Percentiles rank a stretch among this genome's conserved stretches.
Evolutionary conservation across 169 alveolate genomes (phyloP).

Genomic region (Amoebophrya sp.): DNA sequence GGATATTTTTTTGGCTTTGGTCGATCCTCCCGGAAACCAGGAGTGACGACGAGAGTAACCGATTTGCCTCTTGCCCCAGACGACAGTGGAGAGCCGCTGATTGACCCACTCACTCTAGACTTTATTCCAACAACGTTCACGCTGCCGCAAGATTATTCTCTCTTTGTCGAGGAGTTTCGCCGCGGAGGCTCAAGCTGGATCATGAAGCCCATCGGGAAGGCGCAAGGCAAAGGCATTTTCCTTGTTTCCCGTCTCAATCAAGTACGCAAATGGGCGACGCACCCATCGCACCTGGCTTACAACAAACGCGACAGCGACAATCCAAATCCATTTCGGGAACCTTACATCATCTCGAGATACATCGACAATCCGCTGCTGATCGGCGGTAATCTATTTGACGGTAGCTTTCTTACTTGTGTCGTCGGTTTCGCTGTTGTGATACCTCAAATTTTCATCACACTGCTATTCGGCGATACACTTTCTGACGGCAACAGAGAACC

Average conservation of each 20-base stretch:
- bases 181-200: constrained; percentile 74
- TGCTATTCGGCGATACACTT: not conserved
- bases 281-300: constrained; percentile 63
- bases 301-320: constrained; percentile 26
- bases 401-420: not conserved
- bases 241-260: constrained; percentile 74
- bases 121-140: constrained; percentile 14
- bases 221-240: constrained; percentile 89
- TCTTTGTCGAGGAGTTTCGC: constrained; percentile 84
- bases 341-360: constrained; percentile 75
- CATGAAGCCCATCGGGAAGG: constrained; percentile 84
- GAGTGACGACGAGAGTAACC: not conserved
- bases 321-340: constrained; percentile 63
- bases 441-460: not conserved
- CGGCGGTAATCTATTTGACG: constrained; percentile 86
- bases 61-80: not conserved
- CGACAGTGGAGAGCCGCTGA: constrained; percentile 10
- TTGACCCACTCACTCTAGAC: not conserved
- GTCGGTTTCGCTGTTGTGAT: not conserved
- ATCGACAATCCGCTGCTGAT: constrained; percentile 77
- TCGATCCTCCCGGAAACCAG: not conserved
- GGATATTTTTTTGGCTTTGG: too few relatives aligned
- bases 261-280: constrained; percentile 71
- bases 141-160: constrained; percentile 81
- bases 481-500: not conserved